Percentiles rank a stretch among this genome's conserved stretches.
Evolutionary conservation across 73 alveolate genomes (phyloP).

Genomic region (Durusdinium trenchii): DNA sequence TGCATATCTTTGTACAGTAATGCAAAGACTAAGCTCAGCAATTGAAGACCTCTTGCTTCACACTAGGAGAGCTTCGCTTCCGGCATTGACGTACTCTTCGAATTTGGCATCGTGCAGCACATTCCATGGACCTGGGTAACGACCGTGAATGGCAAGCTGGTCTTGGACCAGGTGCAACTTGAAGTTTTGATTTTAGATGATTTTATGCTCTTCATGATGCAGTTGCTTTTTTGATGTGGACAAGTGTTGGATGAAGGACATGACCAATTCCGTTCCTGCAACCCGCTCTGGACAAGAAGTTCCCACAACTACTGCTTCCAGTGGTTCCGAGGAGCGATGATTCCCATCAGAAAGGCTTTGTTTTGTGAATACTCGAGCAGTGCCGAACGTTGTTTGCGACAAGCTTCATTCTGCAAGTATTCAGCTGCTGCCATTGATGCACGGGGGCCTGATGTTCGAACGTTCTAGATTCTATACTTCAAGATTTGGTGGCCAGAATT

Average conservation of each 20-base stretch:
- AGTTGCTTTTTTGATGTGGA: not conserved
- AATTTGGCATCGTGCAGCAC: constrained; percentile 68
- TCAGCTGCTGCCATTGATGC: not conserved
- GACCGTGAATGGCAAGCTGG: constrained; percentile 42
- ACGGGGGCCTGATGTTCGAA: not conserved
- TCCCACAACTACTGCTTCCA: constrained; percentile 70
- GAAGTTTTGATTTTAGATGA: not conserved
- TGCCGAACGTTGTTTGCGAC: too few species aligned
- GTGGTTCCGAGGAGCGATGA: constrained; percentile 32
- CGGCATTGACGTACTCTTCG: constrained; percentile 62
- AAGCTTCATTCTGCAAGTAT: not conserved
- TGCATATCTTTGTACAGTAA: too few species aligned
- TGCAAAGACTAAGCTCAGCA: too few species aligned
- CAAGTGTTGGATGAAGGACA: not conserved
- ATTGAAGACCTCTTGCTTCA: too few species aligned
- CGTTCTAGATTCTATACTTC: not conserved
- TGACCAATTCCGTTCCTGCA: not conserved
- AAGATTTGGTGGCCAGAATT: too few species aligned
- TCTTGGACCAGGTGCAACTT: constrained; percentile 15
- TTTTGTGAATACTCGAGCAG: too few species aligned
- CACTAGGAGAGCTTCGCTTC: constrained; percentile 58
- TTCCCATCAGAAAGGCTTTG: not conserved
- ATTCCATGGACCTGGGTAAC: constrained; percentile 83
- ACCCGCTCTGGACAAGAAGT: not conserved
- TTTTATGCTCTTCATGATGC: not conserved